A percentile compares a stretch with the other conserved stretches of the same genome.
Evolutionary conservation across 441 rosid species (phyloP).

Genomic region (Viola pubescens): DNA sequence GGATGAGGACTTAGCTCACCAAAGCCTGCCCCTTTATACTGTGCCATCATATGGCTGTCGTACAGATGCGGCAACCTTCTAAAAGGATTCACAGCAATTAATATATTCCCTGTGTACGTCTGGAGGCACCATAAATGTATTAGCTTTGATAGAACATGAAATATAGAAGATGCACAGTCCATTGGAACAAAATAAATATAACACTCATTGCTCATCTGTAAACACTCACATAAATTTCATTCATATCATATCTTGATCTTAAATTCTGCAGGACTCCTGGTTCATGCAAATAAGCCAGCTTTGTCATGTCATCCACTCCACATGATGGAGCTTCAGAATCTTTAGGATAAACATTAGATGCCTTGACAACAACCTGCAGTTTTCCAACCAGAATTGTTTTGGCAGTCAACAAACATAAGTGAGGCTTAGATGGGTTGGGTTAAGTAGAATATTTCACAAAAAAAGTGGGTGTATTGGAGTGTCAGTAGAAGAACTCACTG

Average conservation of each 20-base stretch:
- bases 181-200: neutral
- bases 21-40: conserved; percentile 88
- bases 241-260: conserved; percentile 93
- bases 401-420: conserved; percentile 3
- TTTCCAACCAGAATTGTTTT: conserved; percentile 9
- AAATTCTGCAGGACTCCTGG: conserved; percentile 93
- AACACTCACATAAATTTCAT: conserved; percentile 86
- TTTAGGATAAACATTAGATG: conserved; percentile 61
- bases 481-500: conserved; percentile 39
- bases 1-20: conserved; percentile 98
- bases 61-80: conserved; percentile 88
- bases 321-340: conserved; percentile 83
- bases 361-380: conserved; percentile 64
- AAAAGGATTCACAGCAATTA: conserved; percentile 97
- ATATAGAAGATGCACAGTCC: neutral
- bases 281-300: conserved; percentile 93
- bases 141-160: conserved; percentile 17
- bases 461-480: neutral
- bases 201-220: neutral
- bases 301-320: conserved; percentile 99
- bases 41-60: conserved; percentile 94
- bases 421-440: neutral
- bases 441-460: conserved; percentile 4
- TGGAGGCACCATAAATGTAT: conserved; percentile 30
- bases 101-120: conserved; percentile 91